Percentiles rank a stretch among this genome's conserved stretches.
Conservation (phyloP, 352 stramenopile genomes). For the Thalassiosira exigua region DNA sequence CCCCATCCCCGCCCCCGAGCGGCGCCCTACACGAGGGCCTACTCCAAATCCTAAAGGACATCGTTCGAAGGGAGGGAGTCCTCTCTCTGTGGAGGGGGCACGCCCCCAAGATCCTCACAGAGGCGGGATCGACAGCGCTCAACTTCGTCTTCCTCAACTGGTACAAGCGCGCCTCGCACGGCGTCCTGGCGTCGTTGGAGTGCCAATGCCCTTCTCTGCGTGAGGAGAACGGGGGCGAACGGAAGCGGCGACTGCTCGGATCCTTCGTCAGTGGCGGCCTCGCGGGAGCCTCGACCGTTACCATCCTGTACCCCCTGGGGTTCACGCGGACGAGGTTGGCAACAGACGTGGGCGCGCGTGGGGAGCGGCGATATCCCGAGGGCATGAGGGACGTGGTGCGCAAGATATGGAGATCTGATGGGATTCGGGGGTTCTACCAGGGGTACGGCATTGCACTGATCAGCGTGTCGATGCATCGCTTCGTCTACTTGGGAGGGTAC, state of each 20-base stretch:
- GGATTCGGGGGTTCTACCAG: conserved; percentile 37
- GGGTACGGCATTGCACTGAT: conserved; percentile 35
- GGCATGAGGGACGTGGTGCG: conserved; percentile 21
- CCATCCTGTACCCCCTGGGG: conserved; percentile 29
- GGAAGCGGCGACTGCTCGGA: conserved; percentile 20
- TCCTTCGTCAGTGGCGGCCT: conserved; percentile 33
- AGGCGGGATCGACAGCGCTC: conserved; percentile 5
- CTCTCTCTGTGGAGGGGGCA: conserved; percentile 36
- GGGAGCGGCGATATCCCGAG: not conserved
- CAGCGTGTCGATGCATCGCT: conserved; percentile 25
- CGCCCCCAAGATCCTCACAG: conserved; percentile 15
- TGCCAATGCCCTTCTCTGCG: not conserved
- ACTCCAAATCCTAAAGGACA: conserved; percentile 15
- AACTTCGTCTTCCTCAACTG: conserved; percentile 37
- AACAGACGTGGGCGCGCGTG: conserved; percentile 22
- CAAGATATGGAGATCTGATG: conserved; percentile 18
- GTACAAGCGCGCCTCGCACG: conserved; percentile 15
- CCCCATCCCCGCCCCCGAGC: not conserved
- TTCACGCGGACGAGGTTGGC: conserved; percentile 33
- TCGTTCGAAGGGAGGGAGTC: conserved; percentile 24
- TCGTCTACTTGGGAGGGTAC: conserved; percentile 36
- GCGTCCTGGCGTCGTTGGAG: conserved; percentile 4
- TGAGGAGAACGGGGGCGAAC: conserved; percentile 1
- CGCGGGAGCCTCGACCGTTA: conserved; percentile 22
- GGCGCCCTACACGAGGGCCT: not conserved